phyloP scores from a whole-genome alignment of 352 stramenopile genomes.

The Globisporangium polare region DNA sequence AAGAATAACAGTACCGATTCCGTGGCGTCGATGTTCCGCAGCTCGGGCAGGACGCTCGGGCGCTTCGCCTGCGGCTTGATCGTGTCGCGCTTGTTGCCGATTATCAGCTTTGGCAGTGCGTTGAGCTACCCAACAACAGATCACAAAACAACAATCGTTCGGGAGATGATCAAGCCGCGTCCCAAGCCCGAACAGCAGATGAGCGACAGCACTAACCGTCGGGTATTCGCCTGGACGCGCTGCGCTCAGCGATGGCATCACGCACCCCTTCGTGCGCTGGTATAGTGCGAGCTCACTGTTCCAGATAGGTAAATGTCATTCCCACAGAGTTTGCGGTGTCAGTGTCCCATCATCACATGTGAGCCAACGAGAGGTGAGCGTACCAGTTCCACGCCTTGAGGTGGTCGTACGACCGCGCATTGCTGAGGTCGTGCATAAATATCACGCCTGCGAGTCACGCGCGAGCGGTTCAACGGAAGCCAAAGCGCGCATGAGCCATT shows the following conservation, averaged over 20 bases:
- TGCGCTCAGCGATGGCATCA: conserved; percentile 32
- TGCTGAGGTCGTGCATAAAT: conserved; percentile 81
- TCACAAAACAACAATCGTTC: not conserved
- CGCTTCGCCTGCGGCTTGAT: conserved; percentile 30
- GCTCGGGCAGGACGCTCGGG: conserved; percentile 26
- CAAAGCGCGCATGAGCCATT: not conserved
- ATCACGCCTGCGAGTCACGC: conserved; percentile 35
- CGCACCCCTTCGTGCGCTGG: conserved; percentile 53
- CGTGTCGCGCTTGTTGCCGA: conserved; percentile 81
- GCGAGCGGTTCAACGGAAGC: not conserved
- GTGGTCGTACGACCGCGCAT: conserved; percentile 71
- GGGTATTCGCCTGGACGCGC: conserved; percentile 27
- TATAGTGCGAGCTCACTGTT: conserved; percentile 37
- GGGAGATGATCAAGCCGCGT: not conserved
- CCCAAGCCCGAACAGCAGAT: not conserved
- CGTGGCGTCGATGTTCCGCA: conserved; percentile 46
- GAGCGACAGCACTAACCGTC: conserved; percentile 21
- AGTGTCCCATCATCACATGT: not conserved
- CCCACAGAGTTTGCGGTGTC: not conserved
- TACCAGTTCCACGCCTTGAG: conserved; percentile 50
- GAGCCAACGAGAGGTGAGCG: not conserved
- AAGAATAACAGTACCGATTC: conserved; percentile 45
- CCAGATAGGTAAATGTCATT: not conserved
- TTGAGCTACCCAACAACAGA: conserved; percentile 24
- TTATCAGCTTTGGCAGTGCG: conserved; percentile 62